These are phyloP conservation scores for Stentor coeruleus DNA, from an alignment of 73 alveolate genomes.

Conservation along the genomic window DNA sequence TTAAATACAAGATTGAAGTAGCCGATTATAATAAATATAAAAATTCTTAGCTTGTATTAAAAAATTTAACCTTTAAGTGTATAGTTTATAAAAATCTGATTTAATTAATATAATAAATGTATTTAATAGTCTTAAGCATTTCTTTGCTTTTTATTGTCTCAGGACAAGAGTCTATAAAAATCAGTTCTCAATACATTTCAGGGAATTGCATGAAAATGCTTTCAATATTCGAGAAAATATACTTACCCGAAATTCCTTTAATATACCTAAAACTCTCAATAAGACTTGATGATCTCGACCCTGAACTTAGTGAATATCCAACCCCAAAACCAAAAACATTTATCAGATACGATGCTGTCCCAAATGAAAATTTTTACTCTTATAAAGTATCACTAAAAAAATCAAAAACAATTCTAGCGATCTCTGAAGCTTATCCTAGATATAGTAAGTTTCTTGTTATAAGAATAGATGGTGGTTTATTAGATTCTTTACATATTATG, in stretches of 20 bases:
- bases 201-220: not conserved
- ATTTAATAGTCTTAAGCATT: too few species aligned
- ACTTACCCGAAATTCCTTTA: not conserved
- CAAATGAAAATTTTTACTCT: not conserved
- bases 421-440: not conserved
- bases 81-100: too few species aligned
- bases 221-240: not conserved
- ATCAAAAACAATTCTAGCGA: not conserved
- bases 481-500: not conserved
- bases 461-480: slow-evolving; percentile 17
- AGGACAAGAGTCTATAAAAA: too few species aligned
- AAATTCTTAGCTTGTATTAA: too few species aligned
- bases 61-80: too few species aligned
- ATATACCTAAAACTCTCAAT: not conserved
- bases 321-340: not conserved
- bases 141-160: too few species aligned
- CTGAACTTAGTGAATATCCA: slow-evolving; percentile 12
- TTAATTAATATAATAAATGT: too few species aligned
- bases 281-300: not conserved
- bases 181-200: too few species aligned
- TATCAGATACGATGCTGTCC: not conserved
- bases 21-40: too few species aligned
- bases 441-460: not conserved
- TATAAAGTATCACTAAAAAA: not conserved
- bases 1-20: too few species aligned